Evolutionary conservation across 106 monocot species (phyloP), one percentile per base, ranked within the genome.

Genomic region (Allium fistulosum): DNA sequence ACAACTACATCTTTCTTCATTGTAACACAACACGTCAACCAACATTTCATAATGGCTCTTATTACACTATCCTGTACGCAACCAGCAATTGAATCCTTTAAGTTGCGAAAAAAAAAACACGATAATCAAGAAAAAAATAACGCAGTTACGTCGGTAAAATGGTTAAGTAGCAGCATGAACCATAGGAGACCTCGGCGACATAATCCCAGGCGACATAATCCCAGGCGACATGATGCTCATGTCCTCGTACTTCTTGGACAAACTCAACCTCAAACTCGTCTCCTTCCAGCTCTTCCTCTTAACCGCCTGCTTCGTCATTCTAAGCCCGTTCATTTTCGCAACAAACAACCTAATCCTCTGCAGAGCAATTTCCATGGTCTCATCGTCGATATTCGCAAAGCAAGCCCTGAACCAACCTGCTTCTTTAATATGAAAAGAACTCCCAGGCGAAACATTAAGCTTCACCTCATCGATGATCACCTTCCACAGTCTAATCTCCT

Each of bases 381-480:
- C 80, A 11, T 79, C 76, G 49, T 85, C 83, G 73, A 93, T 85
- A 65, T 88, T 93, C 0, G 92, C 88, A 37, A 83, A 77, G 58
- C 92, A 93, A 8, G 81, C 83, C 76, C 92, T 71, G 49, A 93
- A 93, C 92, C 92, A 93, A 37, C 92, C 92, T 2, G 85, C 78
- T 62, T 93, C 92, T 4, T 26, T 3, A 53, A 88, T 85, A 12
- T 77, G 85, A 58, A 88, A 93, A 9, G 88, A 76, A 7, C 83
- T 80, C 13, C 88, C 88, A 17, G 92, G 88, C 26, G 88, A 88
- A 27, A 93, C 80, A 28, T 93, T 93, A 2, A 93, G 78, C 80
- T 79, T 93, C 61, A 88, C 85, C 6, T 88, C 78, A 9, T 69
- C 3, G 6, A 89, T 17, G 7, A 84, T 86, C 17, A 69, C 76